Base-by-base conservation (phyloP, 2,329 filamentous ascomycete species). In the Fusarium sp. region DNA sequence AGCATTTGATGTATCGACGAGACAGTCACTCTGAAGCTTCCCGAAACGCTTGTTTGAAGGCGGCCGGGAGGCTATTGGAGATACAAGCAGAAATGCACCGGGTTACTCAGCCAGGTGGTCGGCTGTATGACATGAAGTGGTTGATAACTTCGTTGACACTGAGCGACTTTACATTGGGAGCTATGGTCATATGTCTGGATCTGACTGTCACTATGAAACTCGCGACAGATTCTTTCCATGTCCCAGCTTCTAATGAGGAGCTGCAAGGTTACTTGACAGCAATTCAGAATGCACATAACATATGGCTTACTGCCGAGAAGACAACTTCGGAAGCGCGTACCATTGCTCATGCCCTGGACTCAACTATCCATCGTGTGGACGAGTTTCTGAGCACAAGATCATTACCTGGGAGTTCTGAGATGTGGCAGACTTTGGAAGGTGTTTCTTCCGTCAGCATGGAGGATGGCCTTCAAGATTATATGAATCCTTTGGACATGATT, bases 141-240 rank as follows among this genome's bases (percentile, higher is more conserved):
- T 82, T 86, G 72, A 59, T 85, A 3, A 80, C 77, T 2, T 80
- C 81, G 0, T 73, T 87, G 18, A 79, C 82, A 0, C 77, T 78
- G 43, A 81, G 84, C n/a, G 84, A 87, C 56, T 86, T 84, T 44
- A 77, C 87, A 3, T 78, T 87, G 2, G 85, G 85, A 0, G 81
- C 82, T 10, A 86, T 86, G 81, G 81, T 87, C 16, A 71, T 87
- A 5, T 87, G 83, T 57, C 70, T 86, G 0, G 75, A 78, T 21
- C 53, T 78, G 0, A 77, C 76, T 0, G 54, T 78, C 4, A 61
- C 52, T 19, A 69, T 77, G 50, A 34, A 26, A 37, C 42, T 19
- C 18, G 52, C 14, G 12, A 48, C 6, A 45, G 65, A 21, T 23
- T 65, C 1, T 13, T 6, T 4, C 1, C 14, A 18, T 6, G 0